These are phyloP conservation scores for Skeletonema grethae DNA, from an alignment of 108 stramenopile genomes.

Conservation along the genomic window DNA sequence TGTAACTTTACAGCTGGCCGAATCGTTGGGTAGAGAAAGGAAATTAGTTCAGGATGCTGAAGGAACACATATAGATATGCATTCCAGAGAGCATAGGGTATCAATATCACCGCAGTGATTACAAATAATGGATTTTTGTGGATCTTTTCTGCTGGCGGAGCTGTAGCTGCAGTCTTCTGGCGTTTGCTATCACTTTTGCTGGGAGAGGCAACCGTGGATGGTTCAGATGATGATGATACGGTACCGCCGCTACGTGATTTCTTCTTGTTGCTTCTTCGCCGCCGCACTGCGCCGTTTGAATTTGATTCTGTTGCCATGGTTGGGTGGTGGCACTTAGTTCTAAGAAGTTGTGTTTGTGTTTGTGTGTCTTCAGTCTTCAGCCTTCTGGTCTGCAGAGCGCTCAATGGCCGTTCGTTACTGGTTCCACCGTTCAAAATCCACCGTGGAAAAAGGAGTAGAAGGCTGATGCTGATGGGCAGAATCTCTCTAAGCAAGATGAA, in stretches of 20 bases:
- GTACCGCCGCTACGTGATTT: neutral
- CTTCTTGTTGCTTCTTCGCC: neutral
- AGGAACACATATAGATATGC: conserved; percentile 42
- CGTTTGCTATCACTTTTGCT: conserved; percentile 3
- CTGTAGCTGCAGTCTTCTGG: neutral
- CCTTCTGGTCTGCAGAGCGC: too few species aligned
- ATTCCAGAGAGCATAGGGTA: conserved; percentile 46
- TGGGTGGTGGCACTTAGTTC: too few species aligned
- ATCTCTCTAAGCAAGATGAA: too few species aligned
- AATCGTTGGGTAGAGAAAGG: conserved; percentile 20
- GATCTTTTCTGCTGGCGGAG: conserved; percentile 12
- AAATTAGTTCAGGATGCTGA: conserved; percentile 52
- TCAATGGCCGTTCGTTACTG: too few species aligned
- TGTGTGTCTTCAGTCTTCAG: too few species aligned
- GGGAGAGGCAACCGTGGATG: neutral
- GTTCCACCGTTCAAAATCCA: too few species aligned
- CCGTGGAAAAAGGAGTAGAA: too few species aligned
- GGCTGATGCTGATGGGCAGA: too few species aligned
- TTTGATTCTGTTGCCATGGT: neutral
- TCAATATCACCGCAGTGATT: conserved; percentile 27
- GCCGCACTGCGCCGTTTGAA: neutral
- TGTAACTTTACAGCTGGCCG: conserved; percentile 48
- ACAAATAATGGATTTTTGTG: conserved; percentile 29
- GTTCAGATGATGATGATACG: neutral
- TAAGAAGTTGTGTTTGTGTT: too few species aligned